These are phyloP conservation scores for Oldenlandia corymbosa DNA, from an alignment of 257 asterid genomes.

Conservation along the genomic window DNA sequence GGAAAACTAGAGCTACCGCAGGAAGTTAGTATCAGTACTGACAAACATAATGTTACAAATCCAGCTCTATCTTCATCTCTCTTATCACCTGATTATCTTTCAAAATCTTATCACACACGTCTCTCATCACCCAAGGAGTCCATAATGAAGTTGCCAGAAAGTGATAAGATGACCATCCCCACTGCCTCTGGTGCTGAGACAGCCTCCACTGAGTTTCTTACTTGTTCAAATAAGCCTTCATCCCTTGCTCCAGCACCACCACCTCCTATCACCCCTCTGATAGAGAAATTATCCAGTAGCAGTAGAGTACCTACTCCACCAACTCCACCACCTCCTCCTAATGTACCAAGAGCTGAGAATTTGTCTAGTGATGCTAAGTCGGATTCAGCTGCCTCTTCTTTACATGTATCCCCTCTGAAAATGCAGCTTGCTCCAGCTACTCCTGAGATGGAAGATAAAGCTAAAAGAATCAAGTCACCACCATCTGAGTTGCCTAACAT, in stretches of 20 bases:
- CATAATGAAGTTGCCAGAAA: conserved; percentile 19
- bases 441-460: conserved; percentile 24
- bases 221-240: conserved; percentile 21
- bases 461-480: conserved; percentile 16
- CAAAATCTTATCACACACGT: conserved; percentile 18
- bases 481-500: conserved; percentile 26
- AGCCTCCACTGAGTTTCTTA: conserved; percentile 20
- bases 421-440: conserved; percentile 20
- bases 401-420: conserved; percentile 15
- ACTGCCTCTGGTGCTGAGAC: conserved; percentile 28
- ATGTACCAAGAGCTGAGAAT: conserved; percentile 3
- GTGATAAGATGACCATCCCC: conserved; percentile 19
- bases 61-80: conserved; percentile 20
- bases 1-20: conserved; percentile 13
- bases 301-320: not conserved
- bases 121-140: conserved; percentile 19
- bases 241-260: conserved; percentile 20
- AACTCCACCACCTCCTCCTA: conserved; percentile 21
- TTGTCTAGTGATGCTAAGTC: not conserved
- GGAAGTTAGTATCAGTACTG: conserved; percentile 9
- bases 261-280: conserved; percentile 29
- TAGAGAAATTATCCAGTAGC: conserved; percentile 28
- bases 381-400: conserved; percentile 4
- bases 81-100: conserved; percentile 23
- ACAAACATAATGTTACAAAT: conserved; percentile 9